These are phyloP conservation scores for Perilla frutescens DNA, from an alignment of 257 asterid species.

Conservation along the genomic window DNA sequence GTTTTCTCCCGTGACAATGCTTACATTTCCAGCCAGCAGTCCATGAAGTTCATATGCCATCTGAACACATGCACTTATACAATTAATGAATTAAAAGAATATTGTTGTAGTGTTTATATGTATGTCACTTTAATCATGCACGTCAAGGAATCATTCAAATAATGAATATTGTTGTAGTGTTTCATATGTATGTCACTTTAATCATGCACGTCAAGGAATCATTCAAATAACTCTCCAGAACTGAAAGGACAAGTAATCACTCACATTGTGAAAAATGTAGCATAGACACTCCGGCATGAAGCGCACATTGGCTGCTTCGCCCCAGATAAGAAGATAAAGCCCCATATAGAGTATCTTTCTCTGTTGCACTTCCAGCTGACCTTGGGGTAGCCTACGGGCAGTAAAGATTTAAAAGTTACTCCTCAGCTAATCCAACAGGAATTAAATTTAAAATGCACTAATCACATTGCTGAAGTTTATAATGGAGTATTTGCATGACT, in stretches of 20 bases:
- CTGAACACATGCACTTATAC: constrained; percentile 49
- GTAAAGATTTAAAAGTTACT: constrained; percentile 23
- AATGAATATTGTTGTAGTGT: not conserved
- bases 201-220: constrained; percentile 16
- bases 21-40: constrained; percentile 97
- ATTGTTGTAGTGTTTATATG: constrained; percentile 11
- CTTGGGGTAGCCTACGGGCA: constrained; percentile 85
- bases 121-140: constrained; percentile 23
- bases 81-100: constrained; percentile 2
- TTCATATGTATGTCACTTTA: constrained; percentile 21
- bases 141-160: constrained; percentile 17
- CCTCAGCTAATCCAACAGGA: constrained; percentile 26
- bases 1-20: constrained; percentile 98
- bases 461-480: constrained; percentile 12
- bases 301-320: constrained; percentile 97
- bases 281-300: constrained; percentile 99
- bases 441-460: not conserved
- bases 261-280: constrained; percentile 95
- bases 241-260: constrained; percentile 45
- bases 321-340: constrained; percentile 98
- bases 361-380: constrained; percentile 79
- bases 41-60: constrained; percentile 99
- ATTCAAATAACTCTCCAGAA: constrained; percentile 21
- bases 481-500: not conserved
- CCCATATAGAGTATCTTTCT: constrained; percentile 96